Percentiles rank a stretch among this genome's conserved stretches.
Conservation (phyloP, 2,329 filamentous ascomycete genomes). For the Aureobasidium sp. region DNA sequence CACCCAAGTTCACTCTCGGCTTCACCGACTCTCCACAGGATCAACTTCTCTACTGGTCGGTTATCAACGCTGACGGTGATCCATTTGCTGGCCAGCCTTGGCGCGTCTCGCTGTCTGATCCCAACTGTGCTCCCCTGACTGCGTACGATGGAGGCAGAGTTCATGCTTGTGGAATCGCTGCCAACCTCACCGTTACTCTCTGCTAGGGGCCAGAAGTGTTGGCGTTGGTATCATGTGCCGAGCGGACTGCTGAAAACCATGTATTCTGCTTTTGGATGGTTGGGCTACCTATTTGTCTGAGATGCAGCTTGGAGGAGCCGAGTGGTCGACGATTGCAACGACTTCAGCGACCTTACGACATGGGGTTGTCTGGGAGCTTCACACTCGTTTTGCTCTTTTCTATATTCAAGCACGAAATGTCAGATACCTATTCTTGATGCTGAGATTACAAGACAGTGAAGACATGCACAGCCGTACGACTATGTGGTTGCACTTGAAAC, state of each 20-base stretch:
- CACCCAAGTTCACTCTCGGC: conserved; percentile 23
- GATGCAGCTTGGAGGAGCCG: neutral
- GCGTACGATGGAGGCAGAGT: conserved; percentile 10
- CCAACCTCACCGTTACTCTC: conserved; percentile 11
- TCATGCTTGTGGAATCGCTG: conserved; percentile 6
- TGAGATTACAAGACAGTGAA: neutral
- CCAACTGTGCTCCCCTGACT: conserved; percentile 1
- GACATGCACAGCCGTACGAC: neutral
- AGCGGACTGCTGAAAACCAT: neutral
- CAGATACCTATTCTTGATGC: neutral
- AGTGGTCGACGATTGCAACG: neutral
- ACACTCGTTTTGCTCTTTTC: neutral
- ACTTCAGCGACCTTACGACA: neutral
- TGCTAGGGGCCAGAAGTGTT: conserved; percentile 5
- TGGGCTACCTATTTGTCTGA: neutral
- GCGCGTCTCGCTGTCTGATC: conserved; percentile 16
- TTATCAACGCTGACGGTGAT: conserved; percentile 21
- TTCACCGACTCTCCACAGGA: conserved; percentile 15
- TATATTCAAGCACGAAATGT: neutral
- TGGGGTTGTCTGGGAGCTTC: neutral
- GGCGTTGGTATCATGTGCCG: conserved; percentile 7
- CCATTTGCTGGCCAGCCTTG: conserved; percentile 19
- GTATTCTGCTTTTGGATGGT: conserved; percentile 1
- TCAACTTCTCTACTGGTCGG: conserved; percentile 22
- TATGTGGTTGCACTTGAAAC: neutral